Conservation (phyloP, 805 yeast genomes). For the Ogataea sp. region DNA sequence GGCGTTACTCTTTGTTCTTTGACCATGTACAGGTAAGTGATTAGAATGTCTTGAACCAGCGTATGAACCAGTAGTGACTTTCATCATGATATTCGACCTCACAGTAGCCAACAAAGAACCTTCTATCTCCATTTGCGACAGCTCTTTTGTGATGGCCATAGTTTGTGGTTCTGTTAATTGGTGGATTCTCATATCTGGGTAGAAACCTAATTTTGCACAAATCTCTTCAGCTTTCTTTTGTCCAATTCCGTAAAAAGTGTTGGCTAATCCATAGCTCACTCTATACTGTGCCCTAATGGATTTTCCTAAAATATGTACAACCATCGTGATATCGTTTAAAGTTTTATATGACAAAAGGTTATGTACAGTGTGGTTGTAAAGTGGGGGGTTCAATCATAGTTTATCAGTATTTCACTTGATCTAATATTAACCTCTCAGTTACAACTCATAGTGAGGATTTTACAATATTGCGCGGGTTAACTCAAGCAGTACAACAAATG, state of each 20-base stretch:
- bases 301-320: conserved; percentile 45
- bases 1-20: conserved; percentile 86
- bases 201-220: conserved; percentile 84
- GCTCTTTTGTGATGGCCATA: conserved; percentile 79
- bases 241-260: conserved; percentile 87
- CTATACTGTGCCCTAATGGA: conserved; percentile 35
- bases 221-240: conserved; percentile 57
- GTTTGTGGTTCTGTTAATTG: conserved; percentile 85
- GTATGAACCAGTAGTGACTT: conserved; percentile 76
- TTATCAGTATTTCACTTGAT: too few species aligned
- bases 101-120: conserved; percentile 68
- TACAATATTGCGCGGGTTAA: too few species aligned
- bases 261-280: conserved; percentile 52
- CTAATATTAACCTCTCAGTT: too few species aligned
- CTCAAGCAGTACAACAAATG: too few species aligned
- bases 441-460: too few species aligned
- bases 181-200: conserved; percentile 91
- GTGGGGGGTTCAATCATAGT: too few species aligned
- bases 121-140: conserved; percentile 76
- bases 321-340: conserved; percentile 24
- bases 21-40: conserved; percentile 82
- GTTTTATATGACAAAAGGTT: too few species aligned
- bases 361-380: too few species aligned
- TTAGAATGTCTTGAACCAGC: conserved; percentile 85
- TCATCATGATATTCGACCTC: conserved; percentile 68